phyloP scores from a whole-genome alignment of 257 asterid species.

The Gardenia jasminoides region DNA sequence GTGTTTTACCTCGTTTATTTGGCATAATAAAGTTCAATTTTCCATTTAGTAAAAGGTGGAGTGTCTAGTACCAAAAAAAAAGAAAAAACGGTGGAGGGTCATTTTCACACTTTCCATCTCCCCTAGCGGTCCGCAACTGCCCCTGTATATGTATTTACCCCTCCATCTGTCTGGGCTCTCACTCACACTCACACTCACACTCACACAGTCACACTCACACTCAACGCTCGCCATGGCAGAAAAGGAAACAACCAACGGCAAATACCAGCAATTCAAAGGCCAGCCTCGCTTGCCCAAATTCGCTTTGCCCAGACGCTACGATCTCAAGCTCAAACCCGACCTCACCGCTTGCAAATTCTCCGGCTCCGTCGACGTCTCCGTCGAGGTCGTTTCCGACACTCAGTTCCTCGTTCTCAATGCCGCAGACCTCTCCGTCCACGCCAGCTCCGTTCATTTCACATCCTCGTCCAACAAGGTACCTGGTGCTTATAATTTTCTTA shows the following conservation, averaged over 20 bases:
- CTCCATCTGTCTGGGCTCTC: too few species aligned
- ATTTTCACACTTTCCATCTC: too few species aligned
- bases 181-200: too few species aligned
- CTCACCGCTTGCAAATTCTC: slow-evolving; percentile 76
- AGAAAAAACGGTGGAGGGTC: too few species aligned
- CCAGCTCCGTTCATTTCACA: slow-evolving; percentile 54
- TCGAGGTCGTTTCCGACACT: slow-evolving; percentile 63
- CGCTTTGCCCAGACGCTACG: slow-evolving; percentile 79
- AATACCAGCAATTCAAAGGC: slow-evolving; percentile 64
- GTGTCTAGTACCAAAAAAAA: too few species aligned
- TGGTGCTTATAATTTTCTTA: not conserved
- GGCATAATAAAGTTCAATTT: too few species aligned
- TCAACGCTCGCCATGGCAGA: slow-evolving; percentile 55
- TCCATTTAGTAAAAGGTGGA: too few species aligned
- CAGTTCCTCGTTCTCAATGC: slow-evolving; percentile 85
- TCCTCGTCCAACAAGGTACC: slow-evolving; percentile 44
- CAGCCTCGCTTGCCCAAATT: slow-evolving; percentile 85
- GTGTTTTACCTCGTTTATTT: too few species aligned
- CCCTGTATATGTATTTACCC: too few species aligned
- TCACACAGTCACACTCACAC: too few species aligned
- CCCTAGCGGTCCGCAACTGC: too few species aligned
- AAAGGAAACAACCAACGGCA: slow-evolving; percentile 26
- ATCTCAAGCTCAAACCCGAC: slow-evolving; percentile 79
- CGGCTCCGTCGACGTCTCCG: slow-evolving; percentile 66
- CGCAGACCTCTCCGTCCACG: slow-evolving; percentile 61